phyloP scores from a whole-genome alignment of 1,139 yeast species.

The Lodderomyces elongisporus region DNA sequence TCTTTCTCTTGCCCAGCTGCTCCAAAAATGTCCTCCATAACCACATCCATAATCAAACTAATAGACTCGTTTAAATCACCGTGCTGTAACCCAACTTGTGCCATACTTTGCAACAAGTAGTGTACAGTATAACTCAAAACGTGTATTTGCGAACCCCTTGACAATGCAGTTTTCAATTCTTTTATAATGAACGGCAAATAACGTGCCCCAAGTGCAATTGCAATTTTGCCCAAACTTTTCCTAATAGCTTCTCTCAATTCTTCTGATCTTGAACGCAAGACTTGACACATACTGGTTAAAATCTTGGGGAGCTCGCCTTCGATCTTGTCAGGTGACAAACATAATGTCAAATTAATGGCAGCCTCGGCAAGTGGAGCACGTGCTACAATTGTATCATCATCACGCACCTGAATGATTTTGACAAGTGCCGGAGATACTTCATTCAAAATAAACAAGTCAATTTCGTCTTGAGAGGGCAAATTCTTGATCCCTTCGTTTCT shows the following conservation, averaged over 20 bases:
- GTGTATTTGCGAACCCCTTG: slow-evolving; percentile 91
- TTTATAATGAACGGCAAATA: slow-evolving; percentile 70
- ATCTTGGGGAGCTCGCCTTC: slow-evolving; percentile 70
- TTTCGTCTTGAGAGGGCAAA: slow-evolving; percentile 32
- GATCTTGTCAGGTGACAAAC: slow-evolving; percentile 55
- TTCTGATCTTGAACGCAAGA: slow-evolving; percentile 79
- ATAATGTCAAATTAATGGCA: slow-evolving; percentile 61
- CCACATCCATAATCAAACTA: slow-evolving; percentile 55
- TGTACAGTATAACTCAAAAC: slow-evolving; percentile 88
- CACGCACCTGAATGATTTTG: slow-evolving; percentile 54
- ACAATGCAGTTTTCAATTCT: slow-evolving; percentile 74
- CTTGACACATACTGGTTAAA: slow-evolving; percentile 80
- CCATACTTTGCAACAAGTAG: slow-evolving; percentile 54
- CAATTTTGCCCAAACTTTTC: slow-evolving; percentile 64
- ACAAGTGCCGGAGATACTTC: slow-evolving; percentile 63
- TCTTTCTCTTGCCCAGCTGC: slow-evolving; percentile 93
- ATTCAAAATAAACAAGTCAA: slow-evolving; percentile 50
- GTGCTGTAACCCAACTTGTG: slow-evolving; percentile 37
- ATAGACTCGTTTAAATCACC: slow-evolving; percentile 78
- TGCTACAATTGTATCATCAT: slow-evolving; percentile 71
- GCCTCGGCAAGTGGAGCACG: slow-evolving; percentile 84
- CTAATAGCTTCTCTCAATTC: slow-evolving; percentile 86
- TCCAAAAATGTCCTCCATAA: slow-evolving; percentile 94
- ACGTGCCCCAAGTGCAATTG: slow-evolving; percentile 61
- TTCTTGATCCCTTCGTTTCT: slow-evolving; percentile 15